These are phyloP conservation scores for Boletus rex-veris DNA, from an alignment of 768 basidiomycete genomes.

Conservation along the genomic window DNA sequence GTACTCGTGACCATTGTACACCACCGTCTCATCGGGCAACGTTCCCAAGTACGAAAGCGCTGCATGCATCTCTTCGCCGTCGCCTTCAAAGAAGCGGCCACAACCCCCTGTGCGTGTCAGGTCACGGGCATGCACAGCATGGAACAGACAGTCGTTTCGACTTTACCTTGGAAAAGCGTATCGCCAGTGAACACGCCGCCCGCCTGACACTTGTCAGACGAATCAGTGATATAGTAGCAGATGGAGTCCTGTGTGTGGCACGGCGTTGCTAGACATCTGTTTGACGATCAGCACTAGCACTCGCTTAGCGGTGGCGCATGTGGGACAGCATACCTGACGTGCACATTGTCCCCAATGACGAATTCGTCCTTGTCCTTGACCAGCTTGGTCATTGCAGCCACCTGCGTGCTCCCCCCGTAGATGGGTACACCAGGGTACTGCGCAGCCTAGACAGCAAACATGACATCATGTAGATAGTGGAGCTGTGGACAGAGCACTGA, in stretches of 20 bases:
- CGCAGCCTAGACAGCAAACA: slow-evolving; percentile 37
- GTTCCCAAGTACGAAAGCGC: slow-evolving; percentile 65
- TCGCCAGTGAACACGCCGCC: slow-evolving; percentile 93
- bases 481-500: slow-evolving; percentile 16
- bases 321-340: slow-evolving; percentile 50
- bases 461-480: background rate
- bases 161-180: slow-evolving; percentile 69
- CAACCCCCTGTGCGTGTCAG: slow-evolving; percentile 56
- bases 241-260: slow-evolving; percentile 98
- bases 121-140: background rate
- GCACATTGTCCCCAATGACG: slow-evolving; percentile 60
- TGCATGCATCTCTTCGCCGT: slow-evolving; percentile 72
- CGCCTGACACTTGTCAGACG: slow-evolving; percentile 44
- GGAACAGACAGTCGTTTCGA: rapidly evolving
- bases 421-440: slow-evolving; percentile 46
- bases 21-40: slow-evolving; percentile 75
- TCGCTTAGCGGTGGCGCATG: background rate
- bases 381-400: slow-evolving; percentile 62
- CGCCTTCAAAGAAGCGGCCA: slow-evolving; percentile 94
- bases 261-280: slow-evolving; percentile 79
- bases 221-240: slow-evolving; percentile 73
- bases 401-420: slow-evolving; percentile 78
- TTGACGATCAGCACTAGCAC: slow-evolving; percentile 6
- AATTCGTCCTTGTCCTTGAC: slow-evolving; percentile 84
- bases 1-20: slow-evolving; percentile 93